A percentile compares a stretch with the other conserved stretches of the same genome.
Conservation (phyloP, 306 rosid species). For the Acacia acuminata region DNA sequence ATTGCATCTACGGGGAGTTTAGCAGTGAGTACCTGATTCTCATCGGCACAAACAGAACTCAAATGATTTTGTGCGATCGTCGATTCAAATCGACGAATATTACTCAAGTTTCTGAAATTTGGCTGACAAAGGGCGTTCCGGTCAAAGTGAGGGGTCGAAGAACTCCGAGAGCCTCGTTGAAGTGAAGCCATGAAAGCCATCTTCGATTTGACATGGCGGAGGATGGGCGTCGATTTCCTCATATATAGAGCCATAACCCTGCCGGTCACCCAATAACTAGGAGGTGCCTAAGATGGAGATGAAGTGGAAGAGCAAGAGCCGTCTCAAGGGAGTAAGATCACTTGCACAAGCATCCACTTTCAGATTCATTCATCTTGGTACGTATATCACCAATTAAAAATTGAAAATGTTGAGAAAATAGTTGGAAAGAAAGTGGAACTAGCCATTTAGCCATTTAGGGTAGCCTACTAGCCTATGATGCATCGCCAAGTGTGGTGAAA, state of each 20-base stretch:
- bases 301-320: not conserved
- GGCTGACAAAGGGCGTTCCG: not conserved
- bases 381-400: not conserved
- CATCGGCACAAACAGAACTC: constrained; percentile 25
- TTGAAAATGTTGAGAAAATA: not conserved
- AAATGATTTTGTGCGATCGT: constrained; percentile 33
- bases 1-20: not conserved
- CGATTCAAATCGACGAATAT: constrained; percentile 44
- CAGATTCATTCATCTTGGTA: not conserved
- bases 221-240: constrained; percentile 43
- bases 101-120: constrained; percentile 1
- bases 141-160: not conserved
- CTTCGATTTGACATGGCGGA: constrained; percentile 44
- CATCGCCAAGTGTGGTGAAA: not conserved
- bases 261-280: not conserved
- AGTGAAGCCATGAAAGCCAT: not conserved
- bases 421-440: not conserved
- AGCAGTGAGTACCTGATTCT: constrained; percentile 47
- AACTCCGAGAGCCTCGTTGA: not conserved
- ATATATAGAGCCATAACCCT: constrained; percentile 40
- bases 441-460: not conserved
- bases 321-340: not conserved
- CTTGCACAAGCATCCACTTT: too few relatives aligned
- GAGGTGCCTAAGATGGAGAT: not conserved
- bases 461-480: not conserved